Conservation (phyloP, 768 basidiomycete genomes). For the Macrolepiota fuliginosa region DNA sequence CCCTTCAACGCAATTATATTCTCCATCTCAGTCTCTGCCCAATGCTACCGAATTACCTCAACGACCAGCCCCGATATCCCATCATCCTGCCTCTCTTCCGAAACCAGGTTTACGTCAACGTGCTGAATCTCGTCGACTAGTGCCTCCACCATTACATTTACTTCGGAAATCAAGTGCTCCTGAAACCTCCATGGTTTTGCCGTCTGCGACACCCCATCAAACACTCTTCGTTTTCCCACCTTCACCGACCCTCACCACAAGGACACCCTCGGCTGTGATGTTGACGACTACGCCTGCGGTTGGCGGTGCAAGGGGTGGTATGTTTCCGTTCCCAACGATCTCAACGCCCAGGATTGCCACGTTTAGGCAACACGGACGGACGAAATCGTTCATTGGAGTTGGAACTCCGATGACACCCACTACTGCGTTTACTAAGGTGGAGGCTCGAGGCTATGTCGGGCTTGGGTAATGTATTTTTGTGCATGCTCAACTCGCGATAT, state of each 20-base stretch:
- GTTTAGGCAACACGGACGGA: conserved; percentile 62
- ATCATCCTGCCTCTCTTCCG: conserved; percentile 20
- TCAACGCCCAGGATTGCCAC: conserved; percentile 71
- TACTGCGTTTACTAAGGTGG: conserved; percentile 79
- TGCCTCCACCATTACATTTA: conserved; percentile 57
- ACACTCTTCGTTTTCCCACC: conserved; percentile 87
- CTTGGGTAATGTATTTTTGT: conserved; percentile 27
- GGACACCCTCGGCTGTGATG: conserved; percentile 81
- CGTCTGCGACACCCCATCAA: conserved; percentile 63
- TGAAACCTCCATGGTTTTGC: conserved; percentile 22
- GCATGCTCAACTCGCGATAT: background rate
- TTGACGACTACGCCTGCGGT: conserved; percentile 56
- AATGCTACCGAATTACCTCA: conserved; percentile 19
- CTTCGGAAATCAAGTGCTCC: conserved; percentile 31
- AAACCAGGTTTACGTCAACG: conserved; percentile 44
- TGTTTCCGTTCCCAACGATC: conserved; percentile 54
- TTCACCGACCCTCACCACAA: conserved; percentile 56
- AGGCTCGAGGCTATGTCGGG: conserved; percentile 78
- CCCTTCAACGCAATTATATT: background rate
- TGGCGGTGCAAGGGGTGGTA: conserved; percentile 21
- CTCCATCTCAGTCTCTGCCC: conserved; percentile 11
- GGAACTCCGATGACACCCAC: conserved; percentile 71
- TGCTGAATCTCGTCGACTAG: conserved; percentile 52
- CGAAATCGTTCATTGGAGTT: conserved; percentile 72
- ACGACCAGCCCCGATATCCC: conserved; percentile 15